Conservation (phyloP, 192 early-diverging fungal genomes). For the Mortierella hygrophila region DNA sequence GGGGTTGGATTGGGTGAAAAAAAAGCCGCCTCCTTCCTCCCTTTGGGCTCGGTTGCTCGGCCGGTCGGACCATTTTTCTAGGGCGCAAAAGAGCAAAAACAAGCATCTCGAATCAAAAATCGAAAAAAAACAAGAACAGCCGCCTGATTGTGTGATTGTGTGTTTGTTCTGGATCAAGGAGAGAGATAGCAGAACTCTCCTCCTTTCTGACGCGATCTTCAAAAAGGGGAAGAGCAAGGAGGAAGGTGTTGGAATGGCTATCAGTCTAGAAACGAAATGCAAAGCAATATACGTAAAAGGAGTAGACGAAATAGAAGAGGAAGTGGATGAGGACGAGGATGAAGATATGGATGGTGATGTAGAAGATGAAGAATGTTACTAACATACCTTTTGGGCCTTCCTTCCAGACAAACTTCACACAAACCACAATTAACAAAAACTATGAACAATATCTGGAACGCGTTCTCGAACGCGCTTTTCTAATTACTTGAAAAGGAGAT, state of each 20-base stretch:
- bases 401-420: too few relatives aligned
- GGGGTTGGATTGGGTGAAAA: not conserved
- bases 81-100: not conserved
- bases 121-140: not conserved
- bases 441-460: too few relatives aligned
- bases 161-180: not conserved
- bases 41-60: not conserved
- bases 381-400: too few relatives aligned
- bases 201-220: not conserved
- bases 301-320: not conserved
- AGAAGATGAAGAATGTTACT: too few relatives aligned
- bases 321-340: not conserved
- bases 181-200: not conserved
- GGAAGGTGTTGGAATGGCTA: not conserved
- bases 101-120: too few relatives aligned
- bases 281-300: not conserved
- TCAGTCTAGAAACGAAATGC: not conserved
- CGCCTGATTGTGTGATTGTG: not conserved
- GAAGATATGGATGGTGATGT: too few relatives aligned
- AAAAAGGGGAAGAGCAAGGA: not conserved
- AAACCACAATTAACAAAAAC: too few relatives aligned
- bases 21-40: not conserved
- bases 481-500: too few relatives aligned
- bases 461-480: too few relatives aligned
- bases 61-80: not conserved